Evolutionary conservation across 1,284 basidiomycete species (phyloP).

Genomic region (Trichosporon ovoides): DNA sequence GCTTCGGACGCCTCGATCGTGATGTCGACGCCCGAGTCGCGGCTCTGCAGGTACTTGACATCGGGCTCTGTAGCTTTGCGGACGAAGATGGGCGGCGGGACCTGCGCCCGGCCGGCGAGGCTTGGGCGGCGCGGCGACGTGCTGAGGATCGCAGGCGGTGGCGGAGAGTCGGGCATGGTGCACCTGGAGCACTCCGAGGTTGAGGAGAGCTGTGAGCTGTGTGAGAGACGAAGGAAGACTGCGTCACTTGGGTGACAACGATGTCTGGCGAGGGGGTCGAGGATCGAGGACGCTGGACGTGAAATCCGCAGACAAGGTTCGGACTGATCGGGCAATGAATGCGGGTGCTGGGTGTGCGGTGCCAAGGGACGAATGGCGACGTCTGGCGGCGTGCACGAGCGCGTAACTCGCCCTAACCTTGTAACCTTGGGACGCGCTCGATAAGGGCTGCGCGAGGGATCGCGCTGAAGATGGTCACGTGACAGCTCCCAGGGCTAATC

Average conservation of each 20-base stretch:
- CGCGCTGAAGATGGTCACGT: neutral
- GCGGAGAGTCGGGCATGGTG: neutral
- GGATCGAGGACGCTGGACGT: too few relatives aligned
- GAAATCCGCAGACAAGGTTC: too few relatives aligned
- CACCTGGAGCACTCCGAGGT: neutral
- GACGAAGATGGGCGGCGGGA: conserved; percentile 12
- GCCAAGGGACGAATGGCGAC: too few relatives aligned
- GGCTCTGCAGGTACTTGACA: neutral
- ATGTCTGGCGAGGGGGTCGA: too few relatives aligned
- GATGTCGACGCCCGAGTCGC: conserved; percentile 1
- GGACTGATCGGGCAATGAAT: too few relatives aligned
- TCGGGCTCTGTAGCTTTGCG: conserved; percentile 8
- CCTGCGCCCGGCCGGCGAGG: neutral
- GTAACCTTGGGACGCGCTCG: too few relatives aligned
- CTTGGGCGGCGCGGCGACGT: neutral
- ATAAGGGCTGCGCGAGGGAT: too few relatives aligned
- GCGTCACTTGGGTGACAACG: neutral
- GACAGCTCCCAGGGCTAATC: too few relatives aligned
- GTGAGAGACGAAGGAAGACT: neutral
- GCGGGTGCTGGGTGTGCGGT: too few relatives aligned
- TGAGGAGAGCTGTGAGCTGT: neutral
- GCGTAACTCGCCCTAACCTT: too few relatives aligned
- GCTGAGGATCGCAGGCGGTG: neutral
- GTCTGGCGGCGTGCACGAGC: too few relatives aligned
- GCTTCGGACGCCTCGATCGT: neutral